Conservation (phyloP, 2,329 filamentous ascomycete genomes). For the Cryphonectria carpinicola region DNA sequence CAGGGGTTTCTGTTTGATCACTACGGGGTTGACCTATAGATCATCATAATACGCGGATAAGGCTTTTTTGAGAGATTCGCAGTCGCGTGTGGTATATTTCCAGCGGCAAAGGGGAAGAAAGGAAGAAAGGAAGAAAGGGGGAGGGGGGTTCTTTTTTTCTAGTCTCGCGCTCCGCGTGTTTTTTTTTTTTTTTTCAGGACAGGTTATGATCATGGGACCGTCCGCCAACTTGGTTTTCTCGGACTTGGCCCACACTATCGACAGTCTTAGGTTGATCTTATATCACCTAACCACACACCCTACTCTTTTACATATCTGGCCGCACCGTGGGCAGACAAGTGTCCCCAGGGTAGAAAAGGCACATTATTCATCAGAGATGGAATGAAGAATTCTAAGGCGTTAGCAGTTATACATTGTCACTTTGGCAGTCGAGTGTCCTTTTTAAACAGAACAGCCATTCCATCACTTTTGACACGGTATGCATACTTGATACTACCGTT, state of each 20-base stretch:
- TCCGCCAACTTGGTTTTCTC: conserved; percentile 20
- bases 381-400: conserved; percentile 24
- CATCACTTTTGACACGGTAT: conserved; percentile 1
- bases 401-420: conserved; percentile 23
- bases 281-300: conserved; percentile 17
- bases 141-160: conserved; percentile 18
- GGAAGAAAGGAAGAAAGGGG: conserved; percentile 2
- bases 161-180: conserved; percentile 23
- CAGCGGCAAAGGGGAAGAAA: conserved; percentile 13
- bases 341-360: conserved; percentile 23
- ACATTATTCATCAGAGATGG: conserved; percentile 19
- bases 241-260: conserved; percentile 9
- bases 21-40: conserved; percentile 30
- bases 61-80: conserved; percentile 20
- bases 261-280: conserved; percentile 22
- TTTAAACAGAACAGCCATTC: conserved; percentile 18
- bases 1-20: conserved; percentile 25
- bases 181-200: conserved; percentile 15
- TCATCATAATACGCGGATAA: conserved; percentile 32
- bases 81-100: conserved; percentile 12
- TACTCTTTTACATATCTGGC: conserved; percentile 21
- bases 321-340: conserved; percentile 29
- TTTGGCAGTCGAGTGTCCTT: conserved; percentile 26
- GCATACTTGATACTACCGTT: not conserved
- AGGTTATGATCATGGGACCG: conserved; percentile 20